These are phyloP conservation scores for Aureobasidium lini DNA, from an alignment of 2,329 filamentous ascomycete species.

Conservation along the genomic window DNA sequence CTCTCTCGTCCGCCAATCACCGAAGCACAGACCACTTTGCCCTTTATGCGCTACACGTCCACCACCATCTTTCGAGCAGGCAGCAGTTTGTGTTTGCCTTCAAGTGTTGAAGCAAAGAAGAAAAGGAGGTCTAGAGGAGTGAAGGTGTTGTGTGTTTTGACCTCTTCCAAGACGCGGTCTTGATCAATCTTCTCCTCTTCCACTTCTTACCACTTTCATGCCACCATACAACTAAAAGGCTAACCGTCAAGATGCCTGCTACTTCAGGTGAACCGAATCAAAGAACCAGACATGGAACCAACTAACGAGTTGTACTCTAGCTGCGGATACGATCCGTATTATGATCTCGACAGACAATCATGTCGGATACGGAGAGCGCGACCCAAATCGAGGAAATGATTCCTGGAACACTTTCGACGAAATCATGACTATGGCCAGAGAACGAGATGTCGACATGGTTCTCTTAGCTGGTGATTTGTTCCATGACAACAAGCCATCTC, in stretches of 20 bases:
- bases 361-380: slow-evolving; percentile 92
- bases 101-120: neutral
- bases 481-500: slow-evolving; percentile 94
- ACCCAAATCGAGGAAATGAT: slow-evolving; percentile 90
- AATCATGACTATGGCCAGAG: slow-evolving; percentile 79
- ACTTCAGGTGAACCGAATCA: neutral
- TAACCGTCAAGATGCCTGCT: slow-evolving; percentile 6
- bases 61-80: slow-evolving; percentile 5
- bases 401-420: slow-evolving; percentile 97
- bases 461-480: slow-evolving; percentile 91
- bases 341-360: slow-evolving; percentile 94
- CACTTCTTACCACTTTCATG: neutral
- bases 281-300: neutral
- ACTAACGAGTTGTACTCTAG: slow-evolving; percentile 25
- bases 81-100: slow-evolving; percentile 10
- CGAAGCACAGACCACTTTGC: slow-evolving; percentile 3
- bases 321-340: slow-evolving; percentile 83
- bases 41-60: slow-evolving; percentile 8
- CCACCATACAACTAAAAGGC: neutral
- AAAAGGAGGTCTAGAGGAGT: neutral
- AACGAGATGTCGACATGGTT: slow-evolving; percentile 94
- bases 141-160: neutral
- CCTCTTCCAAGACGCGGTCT: neutral
- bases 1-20: neutral
- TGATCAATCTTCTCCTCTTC: neutral